Conservation (phyloP, 1,284 basidiomycete genomes). For the Melampsora americana region DNA sequence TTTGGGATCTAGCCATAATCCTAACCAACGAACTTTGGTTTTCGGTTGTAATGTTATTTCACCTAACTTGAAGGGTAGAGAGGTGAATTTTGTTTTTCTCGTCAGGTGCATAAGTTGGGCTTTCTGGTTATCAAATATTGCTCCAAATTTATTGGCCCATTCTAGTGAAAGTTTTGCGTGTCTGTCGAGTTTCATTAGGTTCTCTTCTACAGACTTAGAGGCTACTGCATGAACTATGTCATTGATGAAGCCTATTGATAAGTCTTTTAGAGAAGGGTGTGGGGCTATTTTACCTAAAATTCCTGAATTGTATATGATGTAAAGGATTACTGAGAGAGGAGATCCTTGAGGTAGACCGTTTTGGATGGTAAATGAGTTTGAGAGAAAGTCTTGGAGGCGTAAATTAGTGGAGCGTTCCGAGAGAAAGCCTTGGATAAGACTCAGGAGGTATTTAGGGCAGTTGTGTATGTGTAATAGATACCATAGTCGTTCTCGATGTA, state of each 20-base stretch:
- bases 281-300: neutral
- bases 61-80: neutral
- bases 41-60: neutral
- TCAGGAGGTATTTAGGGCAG: neutral
- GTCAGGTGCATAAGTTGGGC: too few relatives aligned
- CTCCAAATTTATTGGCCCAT: constrained; percentile 7
- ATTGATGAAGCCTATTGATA: constrained; percentile 15
- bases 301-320: constrained; percentile 12
- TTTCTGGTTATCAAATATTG: constrained; percentile 5
- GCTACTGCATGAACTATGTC: constrained; percentile 18
- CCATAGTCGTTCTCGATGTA: neutral
- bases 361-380: neutral
- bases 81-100: neutral
- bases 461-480: neutral
- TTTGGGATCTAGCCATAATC: too few relatives aligned
- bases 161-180: neutral
- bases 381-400: neutral
- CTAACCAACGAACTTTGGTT: neutral
- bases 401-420: neutral
- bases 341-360: constrained; percentile 18
- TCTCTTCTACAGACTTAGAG: neutral
- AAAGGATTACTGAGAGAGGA: constrained; percentile 17
- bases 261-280: neutral
- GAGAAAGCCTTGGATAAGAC: constrained; percentile 3
- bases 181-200: neutral